Conservation (phyloP, 75 land plant genomes). For the Selaginella tamariscina region DNA sequence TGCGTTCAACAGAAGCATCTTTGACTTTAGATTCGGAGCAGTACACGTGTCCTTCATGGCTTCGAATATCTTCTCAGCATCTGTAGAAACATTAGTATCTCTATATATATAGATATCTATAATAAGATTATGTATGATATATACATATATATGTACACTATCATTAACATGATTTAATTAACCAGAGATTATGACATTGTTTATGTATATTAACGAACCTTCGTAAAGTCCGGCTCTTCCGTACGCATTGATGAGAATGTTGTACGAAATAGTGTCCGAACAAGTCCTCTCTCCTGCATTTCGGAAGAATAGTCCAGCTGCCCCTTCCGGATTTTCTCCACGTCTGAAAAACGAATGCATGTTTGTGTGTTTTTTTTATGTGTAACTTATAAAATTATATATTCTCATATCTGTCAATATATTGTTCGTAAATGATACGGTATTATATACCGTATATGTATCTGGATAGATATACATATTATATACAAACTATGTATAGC, state of each 20-base stretch:
- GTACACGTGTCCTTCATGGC: conserved; percentile 47
- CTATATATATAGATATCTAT: no score
- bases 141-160: no score
- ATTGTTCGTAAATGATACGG: neutral
- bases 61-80: conserved; percentile 45
- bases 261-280: conserved; percentile 75
- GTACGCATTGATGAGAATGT: conserved; percentile 82
- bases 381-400: neutral
- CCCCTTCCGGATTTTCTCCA: conserved; percentile 64
- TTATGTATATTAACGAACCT: no score
- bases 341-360: conserved; percentile 24
- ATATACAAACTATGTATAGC: neutral
- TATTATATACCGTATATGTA: neutral
- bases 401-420: neutral
- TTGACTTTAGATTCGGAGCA: conserved; percentile 67
- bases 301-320: conserved; percentile 57
- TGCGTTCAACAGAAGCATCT: conserved; percentile 70
- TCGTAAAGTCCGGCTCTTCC: conserved; percentile 73
- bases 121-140: no score
- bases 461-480: neutral
- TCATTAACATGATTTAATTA: no score
- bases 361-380: conserved; percentile 1
- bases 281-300: conserved; percentile 66
- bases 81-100: conserved; percentile 22
- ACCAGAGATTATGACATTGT: no score